phyloP scores from a whole-genome alignment of 1,284 basidiomycete genomes.

The Irpex sp. region DNA sequence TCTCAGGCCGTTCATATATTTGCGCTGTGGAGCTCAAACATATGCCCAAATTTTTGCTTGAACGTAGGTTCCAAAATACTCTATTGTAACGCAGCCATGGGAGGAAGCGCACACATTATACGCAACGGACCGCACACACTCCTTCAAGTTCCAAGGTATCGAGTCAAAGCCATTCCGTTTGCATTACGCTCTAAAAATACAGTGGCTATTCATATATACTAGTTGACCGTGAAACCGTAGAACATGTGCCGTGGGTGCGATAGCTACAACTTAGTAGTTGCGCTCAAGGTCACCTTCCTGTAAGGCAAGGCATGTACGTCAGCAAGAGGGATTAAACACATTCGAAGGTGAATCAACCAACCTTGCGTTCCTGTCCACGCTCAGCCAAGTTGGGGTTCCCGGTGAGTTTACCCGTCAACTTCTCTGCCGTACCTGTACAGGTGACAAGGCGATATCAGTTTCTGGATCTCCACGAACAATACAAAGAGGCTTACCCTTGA shows the following conservation, averaged over 20 bases:
- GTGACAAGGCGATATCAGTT: not conserved
- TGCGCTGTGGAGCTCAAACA: no score
- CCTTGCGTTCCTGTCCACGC: constrained; percentile 21
- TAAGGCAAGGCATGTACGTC: not conserved
- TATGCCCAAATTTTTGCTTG: no score
- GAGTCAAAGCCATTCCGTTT: not conserved
- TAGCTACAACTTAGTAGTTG: not conserved
- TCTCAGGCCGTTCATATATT: no score
- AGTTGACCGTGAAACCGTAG: not conserved
- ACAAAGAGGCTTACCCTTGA: constrained; percentile 15
- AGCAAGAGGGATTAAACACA: not conserved
- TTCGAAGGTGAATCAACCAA: constrained; percentile 1
- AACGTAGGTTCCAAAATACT: no score
- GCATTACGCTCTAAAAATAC: not conserved
- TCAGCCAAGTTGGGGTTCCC: constrained; percentile 14
- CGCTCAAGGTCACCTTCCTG: constrained; percentile 9
- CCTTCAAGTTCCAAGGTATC: no score
- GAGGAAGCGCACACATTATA: no score
- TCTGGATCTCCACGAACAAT: not conserved
- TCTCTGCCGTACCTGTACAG: constrained; percentile 19
- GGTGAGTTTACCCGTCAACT: constrained; percentile 20
- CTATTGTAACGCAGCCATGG: no score
- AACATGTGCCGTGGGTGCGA: not conserved
- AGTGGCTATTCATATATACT: not conserved
- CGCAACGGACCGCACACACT: no score